Base-by-base conservation (phyloP, 805 yeast species). In the Kodamaea hsintzibuensis region DNA sequence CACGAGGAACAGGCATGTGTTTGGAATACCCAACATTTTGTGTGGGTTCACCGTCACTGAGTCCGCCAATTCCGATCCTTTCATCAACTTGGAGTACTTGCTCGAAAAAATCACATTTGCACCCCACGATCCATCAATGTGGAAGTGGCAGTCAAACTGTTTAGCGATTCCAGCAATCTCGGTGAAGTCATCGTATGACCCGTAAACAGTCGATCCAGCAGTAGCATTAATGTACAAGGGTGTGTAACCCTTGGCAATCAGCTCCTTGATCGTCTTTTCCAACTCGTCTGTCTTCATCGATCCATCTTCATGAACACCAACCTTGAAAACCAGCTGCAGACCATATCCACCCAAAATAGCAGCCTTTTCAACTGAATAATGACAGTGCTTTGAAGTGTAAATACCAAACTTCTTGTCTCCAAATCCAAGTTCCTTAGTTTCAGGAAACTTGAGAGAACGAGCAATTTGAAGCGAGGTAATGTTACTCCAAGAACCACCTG, bases 121-220 rank as follows among this genome's bases (percentile, higher is more conserved):
- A 35, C 96, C 96, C 96, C 96, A 89, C 6, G 95, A 88, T 1
- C 95, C 96, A 69, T 89, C 96, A 42, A 89, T 81, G 67, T 89
- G 96, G 64, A 88, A 80, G 93, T 96, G 90, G 7, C 83, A 50
- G n/a, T 77, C 67, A 67, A 84, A 65, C 53, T 75, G 74, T 52
- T 80, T 72, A 13, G 91, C 83, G 1, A 89, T 66, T 1, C 54
- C 62, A 1, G 84, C 68, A 37, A 90, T 82, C 42, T 78, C 80
- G 22, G 64, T 75, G 60, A 89, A 78, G 17, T 86, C 84, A 62
- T 89, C 96, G 67, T 79, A 90, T 6, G 95, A 86, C 0, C 96
- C 96, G 61, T 84, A 87, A 0, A 89, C 96, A 0, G 96, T 89
- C 9, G 96, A 88, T 1, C 96, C 96, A 0, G 96, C 96, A 2